Percentiles rank a stretch among this genome's conserved stretches.
Evolutionary conservation across 306 rosid genomes (phyloP).

Genomic region (Gynostemma pentaphyllum): DNA sequence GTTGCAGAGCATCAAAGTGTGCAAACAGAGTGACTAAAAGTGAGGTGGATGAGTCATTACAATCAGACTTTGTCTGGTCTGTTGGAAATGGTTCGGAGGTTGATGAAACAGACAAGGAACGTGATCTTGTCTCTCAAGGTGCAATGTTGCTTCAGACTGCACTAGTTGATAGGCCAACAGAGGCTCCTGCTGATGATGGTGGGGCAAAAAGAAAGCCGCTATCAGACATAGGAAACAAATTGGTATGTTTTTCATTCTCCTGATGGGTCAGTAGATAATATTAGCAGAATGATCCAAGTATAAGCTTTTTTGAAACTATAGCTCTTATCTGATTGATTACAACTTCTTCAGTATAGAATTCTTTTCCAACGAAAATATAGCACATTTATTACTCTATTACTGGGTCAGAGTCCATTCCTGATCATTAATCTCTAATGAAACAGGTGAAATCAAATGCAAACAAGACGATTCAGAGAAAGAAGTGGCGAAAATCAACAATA

Average conservation of each 20-base stretch:
- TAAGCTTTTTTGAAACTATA: too few relatives aligned
- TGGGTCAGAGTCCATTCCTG: too few relatives aligned
- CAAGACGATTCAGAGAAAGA: slow-evolving; percentile 62
- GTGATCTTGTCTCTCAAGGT: slow-evolving; percentile 56
- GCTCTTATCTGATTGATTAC: too few relatives aligned
- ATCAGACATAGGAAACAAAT: slow-evolving; percentile 68
- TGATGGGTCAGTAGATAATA: not conserved
- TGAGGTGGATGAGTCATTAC: slow-evolving; percentile 17
- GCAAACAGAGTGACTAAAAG: slow-evolving; percentile 32
- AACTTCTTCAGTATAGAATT: too few relatives aligned
- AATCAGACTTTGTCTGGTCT: slow-evolving; percentile 17
- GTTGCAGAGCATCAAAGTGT: slow-evolving; percentile 49
- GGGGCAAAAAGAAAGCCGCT: slow-evolving; percentile 46
- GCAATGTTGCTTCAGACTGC: slow-evolving; percentile 72
- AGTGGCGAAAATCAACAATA: slow-evolving; percentile 48
- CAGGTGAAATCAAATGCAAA: slow-evolving; percentile 56
- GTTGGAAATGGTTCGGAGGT: slow-evolving; percentile 16
- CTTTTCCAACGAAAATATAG: too few relatives aligned
- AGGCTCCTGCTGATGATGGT: slow-evolving; percentile 28
- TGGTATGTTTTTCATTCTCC: slow-evolving; percentile 31
- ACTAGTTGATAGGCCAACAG: slow-evolving; percentile 32
- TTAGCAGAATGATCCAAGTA: too few relatives aligned
- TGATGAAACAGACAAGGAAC: slow-evolving; percentile 33
- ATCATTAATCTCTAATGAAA: not conserved
- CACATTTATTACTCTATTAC: too few relatives aligned